Evolutionary conservation across 208 protist genomes (phyloP), one percentile per base, ranked within the genome.

Genomic region (Trypanosoma mega): DNA sequence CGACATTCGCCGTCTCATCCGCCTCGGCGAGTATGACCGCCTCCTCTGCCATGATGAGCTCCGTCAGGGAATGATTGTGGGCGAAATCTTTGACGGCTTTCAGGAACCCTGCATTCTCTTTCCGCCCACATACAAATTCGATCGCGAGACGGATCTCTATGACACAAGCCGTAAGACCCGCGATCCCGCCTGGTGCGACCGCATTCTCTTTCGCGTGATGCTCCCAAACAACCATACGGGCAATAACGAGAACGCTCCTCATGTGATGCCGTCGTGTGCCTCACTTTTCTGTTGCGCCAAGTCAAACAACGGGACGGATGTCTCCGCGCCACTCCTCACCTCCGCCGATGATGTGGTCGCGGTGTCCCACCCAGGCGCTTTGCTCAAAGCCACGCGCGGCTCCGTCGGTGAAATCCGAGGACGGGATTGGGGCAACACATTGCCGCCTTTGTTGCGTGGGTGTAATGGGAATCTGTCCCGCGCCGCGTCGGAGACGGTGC

Each of bases 111-210:
- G 74, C 57, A 96, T 97, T 48, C 61, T 49, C 5, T 98, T 98
- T 61, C 66, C 80, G 0, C 94, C 93, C 2, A 98, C 94, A 18
- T 98, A 96, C 76, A 98, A 96, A 72, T 94, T 87, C 47, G 74
- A 93, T 51, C 61, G 60, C 3, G 76, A 75, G 23, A 90, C 68
- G 6, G 80, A 86, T 57, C 14, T 54, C n/a, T 96, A 94, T 53
- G 92, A 96, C 73, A 89, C 83, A 0, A 89, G 78, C 45, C 57
- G 73, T 8, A 94, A 93, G 62, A 63, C 70, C 49, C 73, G 92
- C 24, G 87, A 93, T 60, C 92, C 92, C 0, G 82, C 89, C 21
- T 97, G 89, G 89, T 94, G 86, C 33, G 92, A 97, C 52, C 80
- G 92, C 30, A 75, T 97, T 20, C 72, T 97, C 11, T 97, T 93